Evolutionary conservation across 805 yeast species (phyloP), one percentile per base, ranked within the genome.

Genomic region (Wickerhamomyces pijperi): DNA sequence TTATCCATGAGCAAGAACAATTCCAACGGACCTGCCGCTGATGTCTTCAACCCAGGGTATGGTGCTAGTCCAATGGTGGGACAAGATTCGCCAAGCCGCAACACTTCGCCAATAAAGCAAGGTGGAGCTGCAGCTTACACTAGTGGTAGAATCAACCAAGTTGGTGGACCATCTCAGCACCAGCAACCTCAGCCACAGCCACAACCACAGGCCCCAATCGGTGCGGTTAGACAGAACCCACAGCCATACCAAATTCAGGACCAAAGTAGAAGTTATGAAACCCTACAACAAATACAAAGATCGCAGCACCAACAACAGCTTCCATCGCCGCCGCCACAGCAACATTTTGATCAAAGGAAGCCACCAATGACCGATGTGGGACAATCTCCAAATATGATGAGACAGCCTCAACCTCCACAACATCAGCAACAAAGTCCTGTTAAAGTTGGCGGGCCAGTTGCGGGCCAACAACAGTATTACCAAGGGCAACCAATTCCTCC

Each of bases 41-140:
- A 61, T 37, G 34, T 47, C 8, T 50, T 58, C 42, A 57, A 56
- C 34, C 56, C 55, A 28, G 56, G 50, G 36, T 54, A 58, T 34
- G 29, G 29, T 7, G 42, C 40, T 2, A 44, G 39, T 32, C 20
- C 14, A 19, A 35, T 36, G 16, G n/a, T n/a, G 23, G 9, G 6
- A 6, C 23, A 21, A 9, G 23, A 21, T 9, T 7, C 9, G 9
- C 9, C 9, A 21, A 7, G 23, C 16, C 17, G 37, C 29, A 44
- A 32, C 28, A 48, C 36, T 39, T 51, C 40, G 45, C 52, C 23
- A 28, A n/a, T n/a, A n/a, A n/a, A n/a, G n/a, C n/a, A n/a, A n/a
- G n/a, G n/a, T n/a, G n/a, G n/a, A n/a, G n/a, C 25, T 17, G 17
- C 37, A 13, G 39, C 47, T 3, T 49, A 49, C 35, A 45, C 50